phyloP scores from a whole-genome alignment of 345 rosid genomes.

The Brassica incana region DNA sequence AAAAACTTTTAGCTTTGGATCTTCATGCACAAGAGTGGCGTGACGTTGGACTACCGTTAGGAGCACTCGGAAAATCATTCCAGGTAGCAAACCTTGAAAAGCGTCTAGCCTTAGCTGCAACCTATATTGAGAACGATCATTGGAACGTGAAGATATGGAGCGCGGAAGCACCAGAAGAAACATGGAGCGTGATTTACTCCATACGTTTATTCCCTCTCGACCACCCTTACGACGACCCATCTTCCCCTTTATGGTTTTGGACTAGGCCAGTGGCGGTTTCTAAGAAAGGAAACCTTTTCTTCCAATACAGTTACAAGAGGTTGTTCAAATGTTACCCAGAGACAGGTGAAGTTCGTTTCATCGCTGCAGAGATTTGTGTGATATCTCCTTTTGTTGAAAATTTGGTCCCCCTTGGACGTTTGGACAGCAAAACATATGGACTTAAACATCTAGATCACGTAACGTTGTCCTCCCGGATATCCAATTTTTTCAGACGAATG shows the following conservation, averaged over 20 bases:
- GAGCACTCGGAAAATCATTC: not conserved
- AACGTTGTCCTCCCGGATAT: not conserved
- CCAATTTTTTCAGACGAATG: not conserved
- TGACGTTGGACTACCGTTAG: not conserved
- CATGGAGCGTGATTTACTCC: not conserved
- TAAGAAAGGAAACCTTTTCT: not conserved
- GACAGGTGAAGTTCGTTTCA: not conserved
- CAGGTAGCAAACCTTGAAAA: not conserved
- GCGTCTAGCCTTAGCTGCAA: not conserved
- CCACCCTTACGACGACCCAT: not conserved
- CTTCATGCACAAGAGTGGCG: not conserved
- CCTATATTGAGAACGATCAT: not conserved
- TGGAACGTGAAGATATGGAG: not conserved
- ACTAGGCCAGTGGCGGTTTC: not conserved
- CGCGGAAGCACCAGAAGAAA: not conserved
- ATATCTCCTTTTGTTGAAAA: conserved; percentile 1
- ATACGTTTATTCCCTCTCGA: not conserved
- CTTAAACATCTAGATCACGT: not conserved
- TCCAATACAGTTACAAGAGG: not conserved
- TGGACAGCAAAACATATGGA: not conserved
- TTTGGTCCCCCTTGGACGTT: not conserved
- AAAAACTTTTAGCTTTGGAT: not conserved
- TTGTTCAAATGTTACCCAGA: not conserved
- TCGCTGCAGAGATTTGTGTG: not conserved
- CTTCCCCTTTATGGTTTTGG: not conserved